Evolutionary conservation across 495 filamentous ascomycete species (phyloP), one percentile per base, ranked within the genome.

Genomic region (Penicillium angulare): DNA sequence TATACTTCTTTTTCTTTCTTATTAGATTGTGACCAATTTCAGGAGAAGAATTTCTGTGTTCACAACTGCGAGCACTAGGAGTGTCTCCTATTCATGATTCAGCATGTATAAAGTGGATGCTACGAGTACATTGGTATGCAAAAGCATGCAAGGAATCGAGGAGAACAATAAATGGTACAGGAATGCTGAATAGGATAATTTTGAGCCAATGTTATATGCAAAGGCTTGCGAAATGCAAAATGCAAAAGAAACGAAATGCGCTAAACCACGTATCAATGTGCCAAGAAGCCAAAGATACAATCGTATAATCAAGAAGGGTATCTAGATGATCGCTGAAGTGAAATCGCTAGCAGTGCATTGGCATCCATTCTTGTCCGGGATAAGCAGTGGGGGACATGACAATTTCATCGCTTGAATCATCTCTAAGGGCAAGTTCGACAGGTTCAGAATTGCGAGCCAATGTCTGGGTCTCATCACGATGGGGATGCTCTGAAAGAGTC

Each of bases 351-450:
- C 44, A 51, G 52, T 60, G 42, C 32, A 64, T 55, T 18, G 88
- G 87, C 63, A 82, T 83, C 88, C 88, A 92, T 68, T 89, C 88
- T 72, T 91, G 87, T 1, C 88, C 88, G 2, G 88, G 88, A 61
- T 90, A 92, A 22, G 84, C 82, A 9, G 88, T 90, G 7, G 86
- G 84, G 34, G 77, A 86, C 88, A 92, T 92, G 26, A 78, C 63
- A 29, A 79, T 73, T 35, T 75, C 73, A 18, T 86, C 83, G 21
- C 72, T 67, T 2, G 76, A 77, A 15, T 82, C 78, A 31, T 79
- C 75, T 22, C 68, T 69, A 29, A 68, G 55, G 21, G 71, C 67
- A 15, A 75, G 54, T 27, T 76, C 73, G 22, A 72, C 60, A 8
- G 73, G 71, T 10, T 56, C 43, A 5, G 51, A 21, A 5, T 52